Base-by-base conservation (phyloP, 805 yeast species). In the Cyberlindnera americana region DNA sequence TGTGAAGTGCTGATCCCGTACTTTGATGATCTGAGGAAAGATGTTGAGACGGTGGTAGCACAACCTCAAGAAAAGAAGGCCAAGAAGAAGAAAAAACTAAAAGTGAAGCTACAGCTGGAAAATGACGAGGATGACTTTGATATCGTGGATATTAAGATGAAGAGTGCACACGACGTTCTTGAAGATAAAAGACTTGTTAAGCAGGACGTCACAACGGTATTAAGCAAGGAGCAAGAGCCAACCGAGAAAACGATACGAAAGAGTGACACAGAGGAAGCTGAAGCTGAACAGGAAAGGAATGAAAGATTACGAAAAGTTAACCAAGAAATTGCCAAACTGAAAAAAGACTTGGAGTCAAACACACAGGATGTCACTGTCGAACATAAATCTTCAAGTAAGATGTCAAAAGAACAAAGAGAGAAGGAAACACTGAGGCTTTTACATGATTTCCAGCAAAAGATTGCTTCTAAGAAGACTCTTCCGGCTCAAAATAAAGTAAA, bases 1-100 rank as follows among this genome's bases (percentile, higher is more conserved):
- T 53, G 66, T 6, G 70, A 67, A 37, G 69, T 80, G 2, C 52
- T 71, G 2, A 61, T 66, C 7, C 71, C 70, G 4, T 79, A 62
- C 57, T 81, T 80, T 53, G 69, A 64, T 11, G 77, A 71, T 43
- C 50, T 73, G 45, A 33, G 22, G 27, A 29, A 37, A 44, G 43
- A 51, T 39, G 44, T 44, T 19, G 14, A 9, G 26, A 11, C 5
- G 24, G 5, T 8, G 24, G 25, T 15, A 26, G 21, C 26, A 28
- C 31, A 19, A 5, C 18, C 28, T 24, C 25, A 30, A 27, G 33
- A 21, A 30, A 40, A 43, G 44, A 30, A 39, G 31, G 32, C 33
- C 28, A 40, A 48, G 32, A 57, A 52, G 46, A 62, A 53, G 46
- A 57, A 58, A 36, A 49, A 60, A 21, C 54, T 67, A 1, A 64